Base-by-base conservation (phyloP, 1,284 basidiomycete species). In the Dichomitus squalens region DNA sequence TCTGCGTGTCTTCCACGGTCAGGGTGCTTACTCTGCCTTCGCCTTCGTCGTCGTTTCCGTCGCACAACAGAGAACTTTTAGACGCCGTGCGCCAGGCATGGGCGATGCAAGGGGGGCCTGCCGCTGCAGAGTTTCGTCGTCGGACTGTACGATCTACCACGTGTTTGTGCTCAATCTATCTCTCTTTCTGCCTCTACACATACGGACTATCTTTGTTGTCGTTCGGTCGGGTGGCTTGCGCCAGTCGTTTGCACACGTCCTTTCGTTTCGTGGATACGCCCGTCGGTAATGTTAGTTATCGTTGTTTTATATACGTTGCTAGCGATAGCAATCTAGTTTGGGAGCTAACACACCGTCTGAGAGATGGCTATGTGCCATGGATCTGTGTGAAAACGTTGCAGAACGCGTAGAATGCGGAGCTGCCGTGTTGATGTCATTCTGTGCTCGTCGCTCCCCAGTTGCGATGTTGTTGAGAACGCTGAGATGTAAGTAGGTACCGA, bases 61-160 rank as follows among this genome's bases (percentile, higher is more conserved):
- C n/a, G n/a, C n/a, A n/a, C n/a, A n/a, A 36, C 66, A 73, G 72
- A 73, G 68, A 73, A 73, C 65, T 73, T 72, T 70, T 73, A 59
- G 67, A 47, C 58, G 43, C 23, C 55, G 41, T 38, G 39, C 53
- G 53, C 41, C 58, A 52, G 50, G 55, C 29, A 27, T 27, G 18
- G 49, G 40, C n/a, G 49, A 29, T 34, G 36, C 25, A 29, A 41
- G 36, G 27, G 27, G 27, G 21, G 5, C n/a, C 7, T 41, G 14
- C 33, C 3, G 16, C 18, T 35, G 36, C 36, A 7, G 21, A n/a
- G 21, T 36, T 43, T 52, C 31, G 55, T 52, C 38, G 34, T 46
- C 39, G 52, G 50, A 48, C 43, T 58, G 56, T 58, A 61, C 53
- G 59, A 58, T 58, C 50, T 53, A 52, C 21, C 31, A 31, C 11